Evolutionary conservation across 116 monocot genomes (phyloP).

Genomic region (Zostera marina): DNA sequence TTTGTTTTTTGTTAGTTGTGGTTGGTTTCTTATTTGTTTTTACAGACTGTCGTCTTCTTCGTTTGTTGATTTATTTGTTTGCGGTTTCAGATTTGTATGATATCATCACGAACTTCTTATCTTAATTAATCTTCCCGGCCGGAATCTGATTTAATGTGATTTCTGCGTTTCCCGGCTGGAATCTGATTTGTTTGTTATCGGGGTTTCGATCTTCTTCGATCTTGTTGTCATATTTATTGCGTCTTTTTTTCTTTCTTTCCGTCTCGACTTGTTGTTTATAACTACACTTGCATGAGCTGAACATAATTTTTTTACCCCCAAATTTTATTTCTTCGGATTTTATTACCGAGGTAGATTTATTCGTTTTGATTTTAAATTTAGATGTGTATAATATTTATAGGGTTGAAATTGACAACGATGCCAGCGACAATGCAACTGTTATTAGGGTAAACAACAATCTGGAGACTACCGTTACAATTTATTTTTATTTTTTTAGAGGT

Average conservation of each 20-base stretch:
- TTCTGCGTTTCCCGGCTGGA: neutral
- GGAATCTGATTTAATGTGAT: no score
- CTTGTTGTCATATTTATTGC: no score
- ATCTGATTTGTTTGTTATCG: neutral
- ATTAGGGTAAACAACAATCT: conserved; percentile 19
- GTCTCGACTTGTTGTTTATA: no score
- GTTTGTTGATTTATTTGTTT: neutral
- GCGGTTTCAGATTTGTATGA: neutral
- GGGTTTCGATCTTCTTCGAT: neutral
- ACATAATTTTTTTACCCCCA: neutral
- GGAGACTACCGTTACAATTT: neutral
- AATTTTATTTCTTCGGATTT: neutral
- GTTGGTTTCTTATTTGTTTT: neutral
- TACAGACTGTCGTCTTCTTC: no score
- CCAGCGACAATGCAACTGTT: conserved; percentile 31
- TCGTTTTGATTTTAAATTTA: neutral
- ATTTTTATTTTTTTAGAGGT: neutral
- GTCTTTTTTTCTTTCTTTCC: no score
- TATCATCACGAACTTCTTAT: neutral
- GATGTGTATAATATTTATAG: conserved; percentile 2
- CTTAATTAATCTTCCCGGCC: no score
- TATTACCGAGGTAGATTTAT: neutral
- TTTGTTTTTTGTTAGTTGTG: neutral
- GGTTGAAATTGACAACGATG: conserved; percentile 32
- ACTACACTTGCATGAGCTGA: neutral